phyloP scores from a whole-genome alignment of 169 alveolate species.

The Prorocentrum cordatum region DNA sequence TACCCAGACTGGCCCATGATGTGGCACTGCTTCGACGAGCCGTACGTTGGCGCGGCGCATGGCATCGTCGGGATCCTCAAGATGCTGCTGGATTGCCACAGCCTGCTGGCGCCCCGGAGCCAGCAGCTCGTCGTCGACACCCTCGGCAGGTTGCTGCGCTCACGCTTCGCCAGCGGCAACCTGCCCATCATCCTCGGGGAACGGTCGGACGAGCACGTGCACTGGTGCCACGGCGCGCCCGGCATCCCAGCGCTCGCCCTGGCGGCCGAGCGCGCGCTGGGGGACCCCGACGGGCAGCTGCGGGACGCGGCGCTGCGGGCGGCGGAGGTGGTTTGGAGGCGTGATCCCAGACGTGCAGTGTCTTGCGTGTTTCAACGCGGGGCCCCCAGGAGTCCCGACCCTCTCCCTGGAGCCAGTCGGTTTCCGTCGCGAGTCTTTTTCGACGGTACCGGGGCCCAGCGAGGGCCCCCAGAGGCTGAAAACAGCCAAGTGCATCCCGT shows the following conservation, averaged over 20 bases:
- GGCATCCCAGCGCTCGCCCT: not conserved
- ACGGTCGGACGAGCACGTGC: not conserved
- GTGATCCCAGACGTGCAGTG: too few species aligned
- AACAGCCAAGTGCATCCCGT: too few species aligned
- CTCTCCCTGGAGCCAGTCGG: too few species aligned
- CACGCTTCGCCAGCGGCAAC: not conserved
- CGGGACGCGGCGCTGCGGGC: not conserved
- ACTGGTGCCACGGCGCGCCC: slow-evolving; percentile 6
- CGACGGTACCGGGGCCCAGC: too few species aligned
- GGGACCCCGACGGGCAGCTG: not conserved
- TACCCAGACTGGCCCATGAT: not conserved
- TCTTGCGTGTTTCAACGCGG: too few species aligned
- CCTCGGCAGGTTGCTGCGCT: not conserved
- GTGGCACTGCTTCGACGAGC: slow-evolving; percentile 7
- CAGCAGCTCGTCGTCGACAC: not conserved
- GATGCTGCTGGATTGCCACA: not conserved
- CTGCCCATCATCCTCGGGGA: not conserved
- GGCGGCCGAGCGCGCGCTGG: not conserved
- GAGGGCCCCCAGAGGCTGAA: too few species aligned
- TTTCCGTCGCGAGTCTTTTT: too few species aligned
- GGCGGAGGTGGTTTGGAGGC: not conserved
- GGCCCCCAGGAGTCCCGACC: too few species aligned
- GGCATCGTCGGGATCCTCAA: not conserved
- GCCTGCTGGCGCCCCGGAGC: not conserved
- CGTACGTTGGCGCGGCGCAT: not conserved